phyloP scores from a whole-genome alignment of 2,329 filamentous ascomycete genomes.

The Sporothrix brasiliensis region DNA sequence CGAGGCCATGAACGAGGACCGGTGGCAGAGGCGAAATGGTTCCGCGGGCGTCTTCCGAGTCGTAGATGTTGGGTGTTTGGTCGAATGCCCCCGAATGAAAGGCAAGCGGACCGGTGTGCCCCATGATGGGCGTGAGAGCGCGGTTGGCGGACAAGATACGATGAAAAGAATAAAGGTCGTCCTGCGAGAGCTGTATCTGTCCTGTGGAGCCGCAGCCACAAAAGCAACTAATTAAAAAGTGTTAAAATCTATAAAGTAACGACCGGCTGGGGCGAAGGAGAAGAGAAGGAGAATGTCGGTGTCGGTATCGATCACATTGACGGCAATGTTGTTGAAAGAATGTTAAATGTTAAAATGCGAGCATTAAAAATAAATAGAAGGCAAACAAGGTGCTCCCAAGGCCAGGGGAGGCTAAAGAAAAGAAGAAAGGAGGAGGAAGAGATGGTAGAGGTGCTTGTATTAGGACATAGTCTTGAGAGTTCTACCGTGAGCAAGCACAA shows the following conservation, averaged over 20 bases:
- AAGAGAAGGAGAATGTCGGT: not conserved
- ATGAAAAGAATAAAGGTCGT: not conserved
- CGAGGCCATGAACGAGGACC: constrained; percentile 44
- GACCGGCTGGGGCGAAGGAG: constrained; percentile 7
- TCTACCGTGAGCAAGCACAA: constrained; percentile 8
- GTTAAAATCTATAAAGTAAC: constrained; percentile 23
- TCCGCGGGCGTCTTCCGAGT: constrained; percentile 40
- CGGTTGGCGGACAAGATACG: not conserved
- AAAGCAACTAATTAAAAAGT: not conserved
- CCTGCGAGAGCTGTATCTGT: not conserved
- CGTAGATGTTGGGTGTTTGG: constrained; percentile 32
- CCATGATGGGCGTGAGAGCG: not conserved
- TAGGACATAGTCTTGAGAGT: constrained; percentile 29
- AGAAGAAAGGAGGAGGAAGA: constrained; percentile 13
- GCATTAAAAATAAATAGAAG: not conserved
- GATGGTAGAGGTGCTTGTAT: not conserved
- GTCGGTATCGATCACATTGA: not conserved
- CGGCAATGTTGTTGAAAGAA: not conserved
- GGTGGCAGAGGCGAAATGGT: constrained; percentile 45
- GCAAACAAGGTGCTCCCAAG: constrained; percentile 30
- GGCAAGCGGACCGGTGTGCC: not conserved
- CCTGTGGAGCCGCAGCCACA: not conserved
- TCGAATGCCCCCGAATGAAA: constrained; percentile 15
- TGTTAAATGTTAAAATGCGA: no score
- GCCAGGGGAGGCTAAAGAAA: constrained; percentile 33